Conservation (phyloP, 306 rosid genomes). For the Rosa lucieae region DNA sequence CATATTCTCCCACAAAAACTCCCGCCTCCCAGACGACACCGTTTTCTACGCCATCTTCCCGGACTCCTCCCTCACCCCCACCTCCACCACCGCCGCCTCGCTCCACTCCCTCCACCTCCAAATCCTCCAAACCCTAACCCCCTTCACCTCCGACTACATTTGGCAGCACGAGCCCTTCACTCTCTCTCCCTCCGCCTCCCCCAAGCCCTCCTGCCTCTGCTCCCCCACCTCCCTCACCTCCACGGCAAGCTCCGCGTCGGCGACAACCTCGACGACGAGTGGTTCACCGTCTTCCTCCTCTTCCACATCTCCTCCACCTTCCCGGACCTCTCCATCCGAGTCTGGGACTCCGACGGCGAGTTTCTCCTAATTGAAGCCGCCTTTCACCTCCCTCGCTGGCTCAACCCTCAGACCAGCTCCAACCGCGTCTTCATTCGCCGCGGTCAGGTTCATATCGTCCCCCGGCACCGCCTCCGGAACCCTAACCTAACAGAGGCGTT, state of each 20-base stretch:
- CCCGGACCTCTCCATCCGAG: conserved; percentile 61
- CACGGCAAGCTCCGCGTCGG: conserved; percentile 86
- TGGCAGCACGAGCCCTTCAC: conserved; percentile 92
- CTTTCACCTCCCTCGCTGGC: conserved; percentile 94
- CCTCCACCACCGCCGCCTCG: conserved; percentile 24
- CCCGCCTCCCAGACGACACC: conserved; percentile 68
- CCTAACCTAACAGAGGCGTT: conserved; percentile 64
- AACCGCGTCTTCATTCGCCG: conserved; percentile 73
- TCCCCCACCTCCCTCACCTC: conserved; percentile 65
- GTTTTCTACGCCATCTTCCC: conserved; percentile 81
- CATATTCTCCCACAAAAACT: conserved; percentile 39
- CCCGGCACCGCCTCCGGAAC: conserved; percentile 30
- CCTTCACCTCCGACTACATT: conserved; percentile 60
- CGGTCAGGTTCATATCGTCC: conserved; percentile 62
- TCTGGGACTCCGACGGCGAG: conserved; percentile 97
- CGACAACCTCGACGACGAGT: conserved; percentile 87
- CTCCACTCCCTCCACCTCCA: conserved; percentile 81
- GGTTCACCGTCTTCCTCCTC: conserved; percentile 90
- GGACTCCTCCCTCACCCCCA: conserved; percentile 32
- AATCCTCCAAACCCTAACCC: conserved; percentile 55
- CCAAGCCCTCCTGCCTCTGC: conserved; percentile 57
- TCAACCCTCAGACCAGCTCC: conserved; percentile 67
- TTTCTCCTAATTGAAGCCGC: conserved; percentile 93
- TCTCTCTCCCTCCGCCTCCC: conserved; percentile 55
- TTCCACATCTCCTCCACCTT: conserved; percentile 55